These are phyloP conservation scores for Calocera cornea DNA, from an alignment of 768 basidiomycete species.

Conservation along the genomic window DNA sequence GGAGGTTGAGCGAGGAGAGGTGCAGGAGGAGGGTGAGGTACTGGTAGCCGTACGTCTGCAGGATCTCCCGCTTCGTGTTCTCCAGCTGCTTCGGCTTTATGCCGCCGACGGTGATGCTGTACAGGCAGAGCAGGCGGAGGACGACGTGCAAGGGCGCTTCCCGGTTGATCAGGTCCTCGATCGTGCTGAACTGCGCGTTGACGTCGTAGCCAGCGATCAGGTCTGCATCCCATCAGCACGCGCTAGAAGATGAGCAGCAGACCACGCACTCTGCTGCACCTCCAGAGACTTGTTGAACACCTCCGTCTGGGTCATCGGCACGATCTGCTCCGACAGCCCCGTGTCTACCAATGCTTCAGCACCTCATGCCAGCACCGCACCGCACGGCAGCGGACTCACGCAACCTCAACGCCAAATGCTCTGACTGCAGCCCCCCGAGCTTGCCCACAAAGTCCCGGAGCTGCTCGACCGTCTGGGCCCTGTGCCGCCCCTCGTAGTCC, in stretches of 20 bases:
- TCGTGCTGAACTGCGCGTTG: conserved; percentile 60
- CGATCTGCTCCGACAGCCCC: conserved; percentile 80
- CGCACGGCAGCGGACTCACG: conserved; percentile 43
- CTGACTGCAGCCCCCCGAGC: conserved; percentile 78
- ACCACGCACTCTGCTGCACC: conserved; percentile 76
- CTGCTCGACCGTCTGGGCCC: conserved; percentile 83
- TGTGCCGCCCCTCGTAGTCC: conserved; percentile 80
- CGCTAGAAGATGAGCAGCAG: neutral
- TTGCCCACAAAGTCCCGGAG: conserved; percentile 91
- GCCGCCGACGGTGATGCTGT: conserved; percentile 70
- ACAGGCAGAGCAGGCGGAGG: conserved; percentile 70
- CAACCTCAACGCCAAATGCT: conserved; percentile 76
- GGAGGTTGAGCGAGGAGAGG: conserved; percentile 32
- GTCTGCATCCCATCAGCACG: conserved; percentile 38
- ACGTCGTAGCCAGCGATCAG: conserved; percentile 88
- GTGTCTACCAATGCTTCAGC: conserved; percentile 47
- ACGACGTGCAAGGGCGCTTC: conserved; percentile 71
- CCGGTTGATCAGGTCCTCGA: conserved; percentile 83
- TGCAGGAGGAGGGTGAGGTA: conserved; percentile 33
- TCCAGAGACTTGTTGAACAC: conserved; percentile 85
- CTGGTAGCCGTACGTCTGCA: conserved; percentile 55
- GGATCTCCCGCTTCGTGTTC: conserved; percentile 76
- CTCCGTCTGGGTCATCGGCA: conserved; percentile 71
- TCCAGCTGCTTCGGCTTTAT: conserved; percentile 80
- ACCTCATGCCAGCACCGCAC: neutral